Percentiles rank a stretch among this genome's conserved stretches.
phyloP scores from a whole-genome alignment of 2,329 filamentous ascomycete genomes.

The Exophiala alcalophila region DNA sequence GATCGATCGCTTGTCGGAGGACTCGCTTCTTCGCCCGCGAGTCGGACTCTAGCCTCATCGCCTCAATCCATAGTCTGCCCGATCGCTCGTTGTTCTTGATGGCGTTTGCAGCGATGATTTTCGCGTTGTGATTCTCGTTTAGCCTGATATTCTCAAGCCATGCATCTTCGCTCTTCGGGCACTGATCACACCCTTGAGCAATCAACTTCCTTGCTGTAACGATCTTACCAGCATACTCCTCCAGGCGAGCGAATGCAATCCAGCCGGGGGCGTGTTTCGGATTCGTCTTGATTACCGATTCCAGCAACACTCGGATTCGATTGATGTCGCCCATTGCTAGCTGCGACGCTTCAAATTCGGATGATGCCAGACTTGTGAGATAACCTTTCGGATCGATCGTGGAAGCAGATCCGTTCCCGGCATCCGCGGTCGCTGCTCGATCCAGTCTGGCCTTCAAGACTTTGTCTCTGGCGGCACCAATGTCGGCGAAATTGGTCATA shows the following conservation, averaged over 20 bases:
- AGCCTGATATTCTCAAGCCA: conserved; percentile 96
- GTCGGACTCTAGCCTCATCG: conserved; percentile 86
- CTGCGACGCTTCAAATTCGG: conserved; percentile 73
- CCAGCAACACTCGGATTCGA: conserved; percentile 84
- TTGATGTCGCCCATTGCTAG: conserved; percentile 92
- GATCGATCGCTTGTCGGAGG: conserved; percentile 82
- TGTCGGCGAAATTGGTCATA: conserved; percentile 97
- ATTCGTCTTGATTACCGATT: conserved; percentile 96
- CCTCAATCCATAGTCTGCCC: conserved; percentile 88
- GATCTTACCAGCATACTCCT: conserved; percentile 88
- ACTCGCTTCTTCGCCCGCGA: conserved; percentile 86
- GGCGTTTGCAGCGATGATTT: conserved; percentile 89
- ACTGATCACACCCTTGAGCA: conserved; percentile 80
- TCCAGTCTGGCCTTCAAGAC: conserved; percentile 92
- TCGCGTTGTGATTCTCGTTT: conserved; percentile 88
- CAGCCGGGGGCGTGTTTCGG: conserved; percentile 91
- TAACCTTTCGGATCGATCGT: conserved; percentile 95
- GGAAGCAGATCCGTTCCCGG: conserved; percentile 74
- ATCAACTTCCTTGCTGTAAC: conserved; percentile 87
- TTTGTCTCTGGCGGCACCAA: conserved; percentile 92
- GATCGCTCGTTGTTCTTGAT: conserved; percentile 89
- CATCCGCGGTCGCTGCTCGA: conserved; percentile 72
- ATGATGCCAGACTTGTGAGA: conserved; percentile 83
- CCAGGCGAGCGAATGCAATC: conserved; percentile 89
- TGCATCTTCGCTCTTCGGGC: conserved; percentile 88